phyloP scores from a whole-genome alignment of 495 filamentous ascomycete genomes.

The Xanthoparmelia taractica region DNA sequence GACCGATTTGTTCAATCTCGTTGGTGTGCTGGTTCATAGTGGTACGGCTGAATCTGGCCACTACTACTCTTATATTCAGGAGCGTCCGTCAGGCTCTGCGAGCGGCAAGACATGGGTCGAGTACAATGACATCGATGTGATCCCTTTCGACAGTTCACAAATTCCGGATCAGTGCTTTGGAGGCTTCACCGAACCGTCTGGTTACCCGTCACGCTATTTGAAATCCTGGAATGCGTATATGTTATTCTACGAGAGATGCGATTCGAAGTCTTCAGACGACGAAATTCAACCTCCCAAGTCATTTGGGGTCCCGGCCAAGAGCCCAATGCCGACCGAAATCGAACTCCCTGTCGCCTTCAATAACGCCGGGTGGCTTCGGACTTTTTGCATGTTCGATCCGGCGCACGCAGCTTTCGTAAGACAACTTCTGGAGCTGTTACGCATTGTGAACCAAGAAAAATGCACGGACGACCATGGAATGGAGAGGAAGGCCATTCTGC shows the following conservation, averaged over 20 bases:
- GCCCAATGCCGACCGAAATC: constrained; percentile 49
- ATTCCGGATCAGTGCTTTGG: constrained; percentile 78
- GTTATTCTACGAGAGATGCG: constrained; percentile 88
- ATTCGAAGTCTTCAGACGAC: constrained; percentile 45
- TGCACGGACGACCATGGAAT: constrained; percentile 46
- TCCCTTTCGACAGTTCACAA: constrained; percentile 59
- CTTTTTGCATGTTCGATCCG: constrained; percentile 74
- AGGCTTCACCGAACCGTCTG: constrained; percentile 46
- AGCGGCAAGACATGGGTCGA: constrained; percentile 64
- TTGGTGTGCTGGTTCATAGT: constrained; percentile 85
- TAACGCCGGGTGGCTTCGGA: constrained; percentile 64
- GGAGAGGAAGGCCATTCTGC: constrained; percentile 54
- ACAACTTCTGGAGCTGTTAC: constrained; percentile 46
- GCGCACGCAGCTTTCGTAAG: constrained; percentile 61
- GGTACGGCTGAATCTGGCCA: constrained; percentile 93
- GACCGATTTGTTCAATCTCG: constrained; percentile 78
- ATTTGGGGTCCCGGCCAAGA: constrained; percentile 43
- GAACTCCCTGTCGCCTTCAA: constrained; percentile 57
- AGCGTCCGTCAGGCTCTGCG: constrained; percentile 53
- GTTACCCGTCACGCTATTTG: constrained; percentile 40
- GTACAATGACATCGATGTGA: constrained; percentile 85
- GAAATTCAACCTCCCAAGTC: constrained; percentile 29
- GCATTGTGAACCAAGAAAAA: constrained; percentile 34
- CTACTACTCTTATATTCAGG: constrained; percentile 91
- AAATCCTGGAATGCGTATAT: constrained; percentile 91